phyloP scores from a whole-genome alignment of 2,329 filamentous ascomycete genomes.

The Sporothrix luriei region DNA sequence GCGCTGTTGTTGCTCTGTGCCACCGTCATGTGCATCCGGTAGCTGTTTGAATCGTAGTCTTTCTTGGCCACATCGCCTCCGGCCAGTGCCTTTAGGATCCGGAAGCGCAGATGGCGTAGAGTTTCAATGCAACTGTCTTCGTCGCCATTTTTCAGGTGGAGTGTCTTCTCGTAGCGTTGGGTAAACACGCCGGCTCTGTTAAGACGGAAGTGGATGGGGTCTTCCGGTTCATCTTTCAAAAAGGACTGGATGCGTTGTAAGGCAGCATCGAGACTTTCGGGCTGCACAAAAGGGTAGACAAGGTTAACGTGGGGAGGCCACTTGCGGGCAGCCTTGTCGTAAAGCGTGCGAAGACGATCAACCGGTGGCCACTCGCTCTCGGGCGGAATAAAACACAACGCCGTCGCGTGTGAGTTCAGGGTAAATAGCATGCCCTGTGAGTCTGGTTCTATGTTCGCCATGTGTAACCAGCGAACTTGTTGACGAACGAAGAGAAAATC shows the following conservation, averaged over 20 bases:
- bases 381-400: conserved; percentile 63
- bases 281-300: conserved; percentile 64
- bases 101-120: conserved; percentile 44
- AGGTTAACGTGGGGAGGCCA: conserved; percentile 71
- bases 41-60: conserved; percentile 36
- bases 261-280: conserved; percentile 51
- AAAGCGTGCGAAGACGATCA: conserved; percentile 60
- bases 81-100: conserved; percentile 45
- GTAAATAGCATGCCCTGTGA: not conserved
- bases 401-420: conserved; percentile 57
- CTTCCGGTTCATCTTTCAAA: conserved; percentile 37
- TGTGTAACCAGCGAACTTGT: conserved; percentile 14
- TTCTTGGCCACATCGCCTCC: conserved; percentile 8
- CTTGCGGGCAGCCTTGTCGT: conserved; percentile 62
- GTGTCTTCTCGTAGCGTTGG: conserved; percentile 54
- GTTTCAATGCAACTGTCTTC: conserved; percentile 22
- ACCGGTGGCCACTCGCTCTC: conserved; percentile 51
- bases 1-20: conserved; percentile 52
- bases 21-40: conserved; percentile 60
- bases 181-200: conserved; percentile 51
- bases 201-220: conserved; percentile 42
- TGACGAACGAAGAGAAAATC: not conserved
- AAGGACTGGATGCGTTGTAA: conserved; percentile 46
- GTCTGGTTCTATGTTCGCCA: conserved; percentile 33
- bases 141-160: conserved; percentile 49